A percentile compares a stretch with the other conserved stretches of the same genome.
These are phyloP conservation scores for Vaucheria bursata DNA, from an alignment of 352 stramenopile species.

Conservation along the genomic window DNA sequence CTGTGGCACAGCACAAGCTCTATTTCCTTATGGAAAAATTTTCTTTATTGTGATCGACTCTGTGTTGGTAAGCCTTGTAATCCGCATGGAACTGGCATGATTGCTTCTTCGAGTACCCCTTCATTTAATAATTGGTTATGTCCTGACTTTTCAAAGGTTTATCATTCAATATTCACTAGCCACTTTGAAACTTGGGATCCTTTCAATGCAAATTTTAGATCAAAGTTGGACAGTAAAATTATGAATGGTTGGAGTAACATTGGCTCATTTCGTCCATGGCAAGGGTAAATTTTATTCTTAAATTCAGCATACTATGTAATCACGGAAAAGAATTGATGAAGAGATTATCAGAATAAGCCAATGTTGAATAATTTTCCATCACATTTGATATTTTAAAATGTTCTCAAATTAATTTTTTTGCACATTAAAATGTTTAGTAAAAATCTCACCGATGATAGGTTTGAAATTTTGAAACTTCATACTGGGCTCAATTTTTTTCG, in stretches of 20 bases:
- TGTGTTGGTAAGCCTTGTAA: not conserved
- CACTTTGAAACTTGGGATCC: not conserved
- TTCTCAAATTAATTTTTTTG: no score
- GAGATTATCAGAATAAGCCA: no score
- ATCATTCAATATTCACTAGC: not conserved
- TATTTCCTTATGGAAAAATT: no score
- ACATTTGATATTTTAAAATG: no score
- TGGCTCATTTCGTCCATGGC: not conserved
- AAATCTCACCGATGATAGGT: no score
- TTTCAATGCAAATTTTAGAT: not conserved
- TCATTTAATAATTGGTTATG: not conserved
- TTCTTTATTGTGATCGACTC: not conserved
- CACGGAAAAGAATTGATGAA: no score
- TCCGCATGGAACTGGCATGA: not conserved
- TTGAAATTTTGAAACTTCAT: no score
- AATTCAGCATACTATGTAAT: not conserved
- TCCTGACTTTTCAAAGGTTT: not conserved
- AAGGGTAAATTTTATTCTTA: not conserved
- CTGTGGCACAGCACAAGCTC: no score
- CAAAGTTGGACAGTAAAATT: not conserved
- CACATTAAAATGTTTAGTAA: no score
- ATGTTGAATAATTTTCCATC: no score
- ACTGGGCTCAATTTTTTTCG: no score
- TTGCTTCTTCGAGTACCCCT: not conserved
- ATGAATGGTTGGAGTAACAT: not conserved